Evolutionary conservation across 1,284 basidiomycete species (phyloP).

Genomic region (Sparassis latifolia): DNA sequence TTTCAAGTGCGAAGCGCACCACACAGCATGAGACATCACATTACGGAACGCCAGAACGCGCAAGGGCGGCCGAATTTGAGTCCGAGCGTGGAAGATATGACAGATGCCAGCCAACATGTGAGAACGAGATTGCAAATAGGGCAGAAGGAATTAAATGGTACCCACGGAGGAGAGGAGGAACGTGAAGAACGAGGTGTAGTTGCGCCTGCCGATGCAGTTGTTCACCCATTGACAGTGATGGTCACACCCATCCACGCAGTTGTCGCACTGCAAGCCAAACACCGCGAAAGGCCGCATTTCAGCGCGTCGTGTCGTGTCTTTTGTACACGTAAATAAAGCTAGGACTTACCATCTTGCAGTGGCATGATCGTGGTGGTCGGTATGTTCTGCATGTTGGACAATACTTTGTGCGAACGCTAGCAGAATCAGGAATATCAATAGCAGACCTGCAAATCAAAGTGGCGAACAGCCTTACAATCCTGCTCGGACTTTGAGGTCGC

Average conservation of each 20-base stretch:
- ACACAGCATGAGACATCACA: no score
- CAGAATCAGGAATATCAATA: slow-evolving; percentile 4
- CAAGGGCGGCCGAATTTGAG: no score
- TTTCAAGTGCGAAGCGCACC: neutral
- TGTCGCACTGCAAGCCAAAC: slow-evolving; percentile 64
- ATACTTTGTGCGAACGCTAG: slow-evolving; percentile 82
- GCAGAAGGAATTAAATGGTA: slow-evolving; percentile 15
- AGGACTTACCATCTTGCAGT: slow-evolving; percentile 78
- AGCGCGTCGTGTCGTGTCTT: neutral
- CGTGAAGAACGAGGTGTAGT: slow-evolving; percentile 86
- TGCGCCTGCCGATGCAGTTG: slow-evolving; percentile 87
- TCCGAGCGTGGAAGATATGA: no score
- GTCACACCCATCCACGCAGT: slow-evolving; percentile 87
- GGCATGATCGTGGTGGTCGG: slow-evolving; percentile 85
- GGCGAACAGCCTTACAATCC: slow-evolving; percentile 56
- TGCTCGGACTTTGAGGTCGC: slow-evolving; percentile 73
- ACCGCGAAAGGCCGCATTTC: slow-evolving; percentile 1
- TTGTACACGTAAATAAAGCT: neutral
- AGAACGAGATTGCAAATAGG: slow-evolving; percentile 5
- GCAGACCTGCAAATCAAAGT: neutral
- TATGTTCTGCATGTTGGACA: slow-evolving; percentile 89
- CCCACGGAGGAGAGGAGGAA: slow-evolving; percentile 70
- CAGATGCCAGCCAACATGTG: neutral
- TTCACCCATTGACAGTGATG: slow-evolving; percentile 96
- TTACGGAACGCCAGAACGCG: no score